Conservation (phyloP, 1,284 basidiomycete species). For the Ganoderma boninense region DNA sequence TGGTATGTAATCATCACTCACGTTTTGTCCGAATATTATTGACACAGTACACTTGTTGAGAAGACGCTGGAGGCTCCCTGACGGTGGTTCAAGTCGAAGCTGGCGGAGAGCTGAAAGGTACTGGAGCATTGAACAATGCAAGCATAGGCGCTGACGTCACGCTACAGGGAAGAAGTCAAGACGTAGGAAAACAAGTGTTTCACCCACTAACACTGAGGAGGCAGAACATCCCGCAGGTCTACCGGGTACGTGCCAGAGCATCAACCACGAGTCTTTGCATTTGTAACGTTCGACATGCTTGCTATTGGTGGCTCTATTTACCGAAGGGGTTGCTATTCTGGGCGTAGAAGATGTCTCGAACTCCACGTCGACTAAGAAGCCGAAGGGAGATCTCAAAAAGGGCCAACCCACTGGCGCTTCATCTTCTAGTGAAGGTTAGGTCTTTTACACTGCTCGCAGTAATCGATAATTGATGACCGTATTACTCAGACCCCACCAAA, state of each 20-base stretch:
- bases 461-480: not conserved
- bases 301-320: not conserved
- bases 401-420: not conserved
- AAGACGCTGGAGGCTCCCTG: not conserved
- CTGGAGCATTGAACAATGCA: no score
- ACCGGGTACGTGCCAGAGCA: not conserved
- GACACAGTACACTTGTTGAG: not conserved
- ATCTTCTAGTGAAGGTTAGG: not conserved
- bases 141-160: not conserved
- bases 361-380: not conserved
- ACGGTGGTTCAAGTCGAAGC: not conserved
- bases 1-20: not conserved
- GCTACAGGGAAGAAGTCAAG: not conserved
- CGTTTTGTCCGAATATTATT: not conserved
- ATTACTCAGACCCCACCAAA: not conserved
- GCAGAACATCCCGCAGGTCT: not conserved
- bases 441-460: not conserved
- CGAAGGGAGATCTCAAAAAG: constrained; percentile 9
- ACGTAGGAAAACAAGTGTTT: not conserved
- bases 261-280: not conserved
- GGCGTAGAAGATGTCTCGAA: not conserved
- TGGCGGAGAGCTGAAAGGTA: not conserved
- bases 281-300: not conserved
- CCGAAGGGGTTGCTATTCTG: not conserved
- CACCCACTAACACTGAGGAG: not conserved